A percentile compares a stretch with the other conserved stretches of the same genome.
Evolutionary conservation across 1,284 basidiomycete genomes (phyloP).

Genomic region (Trametes pubescens): DNA sequence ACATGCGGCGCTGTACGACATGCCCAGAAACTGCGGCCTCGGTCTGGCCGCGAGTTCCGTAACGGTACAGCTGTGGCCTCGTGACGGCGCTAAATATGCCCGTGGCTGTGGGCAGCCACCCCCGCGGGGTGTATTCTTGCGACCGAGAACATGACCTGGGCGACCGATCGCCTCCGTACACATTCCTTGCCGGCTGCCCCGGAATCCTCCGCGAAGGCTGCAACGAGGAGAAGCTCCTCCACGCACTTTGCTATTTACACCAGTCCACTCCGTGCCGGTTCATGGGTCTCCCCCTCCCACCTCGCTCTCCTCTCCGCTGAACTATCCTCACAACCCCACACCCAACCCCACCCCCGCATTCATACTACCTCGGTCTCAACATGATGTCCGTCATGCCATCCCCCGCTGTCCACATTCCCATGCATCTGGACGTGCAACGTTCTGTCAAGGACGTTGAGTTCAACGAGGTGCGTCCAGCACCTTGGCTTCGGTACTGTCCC

Average conservation of each 20-base stretch:
- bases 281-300: conserved; percentile 29
- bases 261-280: conserved; percentile 15
- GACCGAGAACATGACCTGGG: conserved; percentile 34
- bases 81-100: conserved; percentile 28
- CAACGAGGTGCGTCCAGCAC: conserved; percentile 49
- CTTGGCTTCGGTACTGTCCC: conserved; percentile 15
- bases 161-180: conserved; percentile 31
- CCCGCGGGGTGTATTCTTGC: conserved; percentile 25
- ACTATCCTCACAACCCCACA: conserved; percentile 24
- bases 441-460: conserved; percentile 44
- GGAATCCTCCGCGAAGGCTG: conserved; percentile 35
- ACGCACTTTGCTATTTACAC: conserved; percentile 28
- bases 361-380: conserved; percentile 31
- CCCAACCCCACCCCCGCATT: conserved; percentile 23
- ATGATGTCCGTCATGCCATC: conserved; percentile 51
- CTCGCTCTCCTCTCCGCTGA: conserved; percentile 25
- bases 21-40: conserved; percentile 15
- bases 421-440: conserved; percentile 43
- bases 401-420: conserved; percentile 42
- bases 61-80: conserved; percentile 29
- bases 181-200: conserved; percentile 32
- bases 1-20: conserved; percentile 10
- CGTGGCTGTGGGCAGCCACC: conserved; percentile 32
- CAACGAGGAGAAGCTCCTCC: conserved; percentile 34
- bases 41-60: conserved; percentile 28